Base-by-base conservation (phyloP, 768 basidiomycete species). In the Boletus subparvulus region DNA sequence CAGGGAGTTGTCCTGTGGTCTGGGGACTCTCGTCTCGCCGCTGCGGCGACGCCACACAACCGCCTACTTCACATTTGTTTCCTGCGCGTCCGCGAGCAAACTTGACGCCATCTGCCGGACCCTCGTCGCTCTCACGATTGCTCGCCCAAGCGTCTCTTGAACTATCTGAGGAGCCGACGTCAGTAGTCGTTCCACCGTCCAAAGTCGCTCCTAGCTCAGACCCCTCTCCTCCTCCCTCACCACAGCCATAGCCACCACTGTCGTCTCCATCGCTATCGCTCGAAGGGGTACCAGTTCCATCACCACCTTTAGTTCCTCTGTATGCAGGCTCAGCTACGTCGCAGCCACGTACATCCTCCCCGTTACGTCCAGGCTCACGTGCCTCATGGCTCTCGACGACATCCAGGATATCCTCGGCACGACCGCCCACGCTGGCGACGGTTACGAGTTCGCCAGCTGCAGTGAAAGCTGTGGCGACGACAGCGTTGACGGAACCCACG, bases 91-190 rank as follows among this genome's bases (percentile, higher is more conserved):
- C 80, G 6, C 81, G 90, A 42, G 75, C 87, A 19, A 85, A 82
- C 61, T 87, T 87, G 14, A 85, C 86, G 9, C 85, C 87, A 6
- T 76, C 79, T 13, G 85, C 84, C 6, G 86, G 89, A 12, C 89
- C 87, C 1, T 92, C 90, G 7, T 91, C 90, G 3, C 76, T 93
- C 57, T 92, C 90, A 14, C 83, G 88, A 28, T 75, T 93, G 4
- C 76, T 92, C 24, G 90, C 90, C 0, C 90, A 92, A 63, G 91
- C 90, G 5, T 73, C 78, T 19, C 67, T 77, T 24, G 69, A 71
- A 26, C 40, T 48, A n/a, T 16, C 52, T 39, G 82, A 86, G 63
- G 63, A 62, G 24, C 40, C 43, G 24, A 57, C 67, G 13, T 54
- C 69, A 2, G 72, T 70, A 12, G 66, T 55, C 33, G 41, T 66